Base-by-base conservation (phyloP, 176 grass and related monocot genomes). In the sorghum (Sorghum bicolor) region DNA sequence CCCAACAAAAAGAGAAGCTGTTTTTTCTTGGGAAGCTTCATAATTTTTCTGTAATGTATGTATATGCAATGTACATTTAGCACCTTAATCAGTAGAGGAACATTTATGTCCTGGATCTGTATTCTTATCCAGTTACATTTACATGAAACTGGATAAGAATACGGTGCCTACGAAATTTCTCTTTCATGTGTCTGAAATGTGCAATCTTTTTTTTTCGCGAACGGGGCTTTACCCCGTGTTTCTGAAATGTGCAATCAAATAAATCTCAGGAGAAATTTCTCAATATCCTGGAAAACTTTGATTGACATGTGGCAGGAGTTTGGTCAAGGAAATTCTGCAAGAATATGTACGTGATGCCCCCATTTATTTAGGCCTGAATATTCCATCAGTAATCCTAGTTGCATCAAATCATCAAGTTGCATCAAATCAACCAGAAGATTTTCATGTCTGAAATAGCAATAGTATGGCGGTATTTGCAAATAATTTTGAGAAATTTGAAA, bases 81-180 rank as follows among this genome's bases (percentile, higher is more conserved):
- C n/a, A 26, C n/a, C 43, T 72, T 67, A 80, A 78, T 90, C 45
- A 82, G 81, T 78, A 83, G 83, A 90, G 65, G 43, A 67, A 83
- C 15, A 57, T 81, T 5, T 84, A 30, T 84, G 13, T 4, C 34
- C 28, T 79, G 34, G 17, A 79, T 72, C 11, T 83, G 53, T 82
- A 43, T 70, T 76, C 40, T 74, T 12, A 30, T 82, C 22, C 44
- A 37, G 15, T 69, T 76, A 31, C 19, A 60, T 43, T 82, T 69
- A 61, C 28, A n/a, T n/a, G n/a, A n/a, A n/a, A n/a, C n/a, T n/a
- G n/a, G n/a, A n/a, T n/a, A 82, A 67, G 31, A 39, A 43, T 11
- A n/a, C 3, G 9, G 9, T 45, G 43, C 32, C 20, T 55, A 22
- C 64, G n/a, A 67, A 20, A 24, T 65, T 72, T 39, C 0, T 52